These are phyloP conservation scores for Udeniomyces megalosporus DNA, from an alignment of 768 basidiomycete species.

Conservation along the genomic window DNA sequence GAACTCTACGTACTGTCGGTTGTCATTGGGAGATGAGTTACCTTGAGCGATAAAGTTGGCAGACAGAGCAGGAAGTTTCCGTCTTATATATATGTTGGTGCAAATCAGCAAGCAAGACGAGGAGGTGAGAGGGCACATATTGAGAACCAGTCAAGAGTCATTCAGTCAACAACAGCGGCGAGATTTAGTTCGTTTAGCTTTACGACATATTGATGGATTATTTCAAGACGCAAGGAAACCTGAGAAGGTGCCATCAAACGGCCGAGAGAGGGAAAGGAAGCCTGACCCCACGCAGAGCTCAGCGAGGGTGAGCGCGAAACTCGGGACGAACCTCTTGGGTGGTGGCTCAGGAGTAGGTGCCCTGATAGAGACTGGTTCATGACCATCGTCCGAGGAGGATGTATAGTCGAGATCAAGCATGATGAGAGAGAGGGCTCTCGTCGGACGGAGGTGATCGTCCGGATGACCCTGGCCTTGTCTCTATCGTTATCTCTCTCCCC, in stretches of 20 bases:
- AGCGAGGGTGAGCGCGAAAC: no score
- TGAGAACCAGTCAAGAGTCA: background rate
- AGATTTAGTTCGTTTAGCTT: background rate
- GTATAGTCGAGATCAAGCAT: conserved; percentile 8
- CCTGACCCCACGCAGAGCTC: no score
- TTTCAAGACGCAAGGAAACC: no score
- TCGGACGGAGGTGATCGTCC: no score
- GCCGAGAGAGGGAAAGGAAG: no score
- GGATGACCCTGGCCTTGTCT: no score
- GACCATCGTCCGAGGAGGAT: background rate
- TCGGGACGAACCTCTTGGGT: background rate
- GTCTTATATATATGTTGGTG: background rate
- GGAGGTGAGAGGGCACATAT: background rate
- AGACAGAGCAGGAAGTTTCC: background rate
- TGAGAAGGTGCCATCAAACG: no score
- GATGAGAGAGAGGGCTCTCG: background rate
- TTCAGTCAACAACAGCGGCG: background rate
- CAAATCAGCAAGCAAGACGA: background rate
- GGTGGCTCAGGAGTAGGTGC: background rate
- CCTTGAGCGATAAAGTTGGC: background rate
- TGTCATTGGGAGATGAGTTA: no score
- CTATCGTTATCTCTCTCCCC: no score
- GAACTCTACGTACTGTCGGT: no score
- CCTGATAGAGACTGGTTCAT: background rate
- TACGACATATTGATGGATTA: no score